Conservation (phyloP, 108 stramenopile species). For the Cyclotella atomus region DNA sequence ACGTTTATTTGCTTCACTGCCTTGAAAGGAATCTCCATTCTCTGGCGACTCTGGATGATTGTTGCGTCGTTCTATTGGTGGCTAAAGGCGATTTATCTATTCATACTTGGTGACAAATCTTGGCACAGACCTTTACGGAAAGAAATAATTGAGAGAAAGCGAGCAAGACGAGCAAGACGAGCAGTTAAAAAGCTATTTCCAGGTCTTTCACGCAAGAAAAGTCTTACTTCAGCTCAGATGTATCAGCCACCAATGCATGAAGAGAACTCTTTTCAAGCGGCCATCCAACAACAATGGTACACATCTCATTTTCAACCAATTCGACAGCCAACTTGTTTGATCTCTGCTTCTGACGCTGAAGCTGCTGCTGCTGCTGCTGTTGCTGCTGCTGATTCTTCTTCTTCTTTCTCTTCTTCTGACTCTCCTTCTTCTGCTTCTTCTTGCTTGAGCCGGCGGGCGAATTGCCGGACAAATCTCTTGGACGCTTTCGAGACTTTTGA, state of each 20-base stretch:
- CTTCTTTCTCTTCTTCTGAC: too few relatives aligned
- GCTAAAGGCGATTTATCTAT: too few relatives aligned
- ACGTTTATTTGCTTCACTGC: not conserved
- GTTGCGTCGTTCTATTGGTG: not conserved
- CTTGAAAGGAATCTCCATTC: not conserved
- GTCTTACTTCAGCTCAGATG: too few relatives aligned
- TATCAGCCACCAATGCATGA: constrained; percentile 1
- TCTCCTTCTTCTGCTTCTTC: too few relatives aligned
- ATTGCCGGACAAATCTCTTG: not conserved
- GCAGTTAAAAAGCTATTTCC: not conserved
- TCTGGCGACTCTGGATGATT: not conserved
- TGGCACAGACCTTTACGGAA: too few relatives aligned
- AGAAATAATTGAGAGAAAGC: too few relatives aligned
- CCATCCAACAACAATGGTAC: not conserved
- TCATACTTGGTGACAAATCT: not conserved
- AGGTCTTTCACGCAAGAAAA: not conserved
- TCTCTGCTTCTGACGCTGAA: not conserved
- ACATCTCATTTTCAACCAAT: constrained; percentile 2
- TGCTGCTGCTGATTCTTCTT: too few relatives aligned
- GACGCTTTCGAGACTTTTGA: not conserved
- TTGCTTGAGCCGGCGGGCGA: too few relatives aligned
- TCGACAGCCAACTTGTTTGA: too few relatives aligned
- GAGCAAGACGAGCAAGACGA: not conserved
- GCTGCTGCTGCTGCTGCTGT: not conserved
- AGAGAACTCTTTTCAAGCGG: not conserved